Percentiles rank a stretch among this genome's conserved stretches.
Evolutionary conservation across 129 eudicot species (phyloP).

Genomic region (Flaveria robusta): DNA sequence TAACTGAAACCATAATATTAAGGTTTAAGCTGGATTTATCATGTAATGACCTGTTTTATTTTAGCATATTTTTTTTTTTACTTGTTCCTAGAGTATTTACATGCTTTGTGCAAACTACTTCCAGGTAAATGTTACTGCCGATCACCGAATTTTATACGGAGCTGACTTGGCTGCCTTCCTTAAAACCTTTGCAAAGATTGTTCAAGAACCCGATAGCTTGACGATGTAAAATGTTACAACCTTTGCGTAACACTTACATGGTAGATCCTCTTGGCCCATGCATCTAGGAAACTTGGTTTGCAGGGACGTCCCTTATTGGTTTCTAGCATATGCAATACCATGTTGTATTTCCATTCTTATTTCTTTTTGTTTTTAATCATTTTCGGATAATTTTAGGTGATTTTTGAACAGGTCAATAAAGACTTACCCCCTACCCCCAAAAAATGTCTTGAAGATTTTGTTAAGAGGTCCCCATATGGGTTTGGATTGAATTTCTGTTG

Average conservation of each 20-base stretch:
- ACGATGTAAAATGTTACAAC: constrained; percentile 56
- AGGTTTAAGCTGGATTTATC: background rate
- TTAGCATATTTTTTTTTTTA: background rate
- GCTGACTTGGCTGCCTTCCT: constrained; percentile 96
- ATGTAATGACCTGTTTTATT: background rate
- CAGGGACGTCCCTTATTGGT: constrained; percentile 25
- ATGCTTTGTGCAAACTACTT: constrained; percentile 16
- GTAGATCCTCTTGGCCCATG: constrained; percentile 11
- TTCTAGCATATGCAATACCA: constrained; percentile 28
- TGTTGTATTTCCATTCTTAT: constrained; percentile 29
- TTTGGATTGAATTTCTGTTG: constrained; percentile 13
- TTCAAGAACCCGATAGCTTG: constrained; percentile 78
- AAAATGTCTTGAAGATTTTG: constrained; percentile 5
- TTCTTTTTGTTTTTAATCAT: background rate
- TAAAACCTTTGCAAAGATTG: constrained; percentile 79
- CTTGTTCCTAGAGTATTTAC: constrained; percentile 9
- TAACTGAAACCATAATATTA: background rate
- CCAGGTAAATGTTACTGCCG: constrained; percentile 95
- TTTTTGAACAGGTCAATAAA: constrained; percentile 41
- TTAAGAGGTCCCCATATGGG: constrained; percentile 12
- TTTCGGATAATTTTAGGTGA: constrained; percentile 24
- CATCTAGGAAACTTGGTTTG: constrained; percentile 31
- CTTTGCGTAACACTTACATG: constrained; percentile 19
- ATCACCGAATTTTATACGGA: constrained; percentile 83
- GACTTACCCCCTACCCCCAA: background rate